phyloP scores from a whole-genome alignment of 2,329 filamentous ascomycete species.

The Teratosphaeria destructans region DNA sequence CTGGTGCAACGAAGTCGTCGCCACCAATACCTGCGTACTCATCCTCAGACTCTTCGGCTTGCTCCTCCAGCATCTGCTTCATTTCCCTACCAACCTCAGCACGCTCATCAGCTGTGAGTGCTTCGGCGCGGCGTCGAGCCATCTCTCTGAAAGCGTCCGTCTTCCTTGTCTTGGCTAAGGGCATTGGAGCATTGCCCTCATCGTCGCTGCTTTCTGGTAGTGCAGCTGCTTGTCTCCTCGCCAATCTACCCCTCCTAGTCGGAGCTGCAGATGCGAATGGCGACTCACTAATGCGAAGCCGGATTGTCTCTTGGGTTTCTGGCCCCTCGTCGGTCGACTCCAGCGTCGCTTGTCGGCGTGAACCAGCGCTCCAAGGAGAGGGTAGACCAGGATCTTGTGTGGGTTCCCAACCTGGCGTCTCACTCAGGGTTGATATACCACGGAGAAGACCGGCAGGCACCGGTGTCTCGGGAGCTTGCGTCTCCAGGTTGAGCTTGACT shows the following conservation, averaged over 20 bases:
- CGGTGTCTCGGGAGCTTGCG: conserved; percentile 22
- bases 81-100: conserved; percentile 61
- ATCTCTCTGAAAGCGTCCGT: conserved; percentile 56
- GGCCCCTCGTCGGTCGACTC: conserved; percentile 11
- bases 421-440: conserved; percentile 13
- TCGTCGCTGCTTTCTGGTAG: conserved; percentile 33
- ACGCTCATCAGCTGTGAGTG: conserved; percentile 25
- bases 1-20: conserved; percentile 69
- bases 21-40: conserved; percentile 94
- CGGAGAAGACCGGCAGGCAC: conserved; percentile 10
- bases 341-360: conserved; percentile 11
- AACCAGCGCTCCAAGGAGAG: conserved; percentile 13
- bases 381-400: conserved; percentile 24
- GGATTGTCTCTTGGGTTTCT: conserved; percentile 24
- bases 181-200: conserved; percentile 9
- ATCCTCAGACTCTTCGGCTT: conserved; percentile 94
- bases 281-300: conserved; percentile 22
- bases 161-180: conserved; percentile 27
- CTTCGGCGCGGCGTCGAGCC: conserved; percentile 50
- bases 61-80: conserved; percentile 84
- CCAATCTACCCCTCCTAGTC: conserved; percentile 47
- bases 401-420: conserved; percentile 26
- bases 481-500: conserved; percentile 28
- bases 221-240: conserved; percentile 29
- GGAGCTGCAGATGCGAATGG: conserved; percentile 8